Conservation (phyloP, 768 basidiomycete genomes). For the Podaxis sp. region DNA sequence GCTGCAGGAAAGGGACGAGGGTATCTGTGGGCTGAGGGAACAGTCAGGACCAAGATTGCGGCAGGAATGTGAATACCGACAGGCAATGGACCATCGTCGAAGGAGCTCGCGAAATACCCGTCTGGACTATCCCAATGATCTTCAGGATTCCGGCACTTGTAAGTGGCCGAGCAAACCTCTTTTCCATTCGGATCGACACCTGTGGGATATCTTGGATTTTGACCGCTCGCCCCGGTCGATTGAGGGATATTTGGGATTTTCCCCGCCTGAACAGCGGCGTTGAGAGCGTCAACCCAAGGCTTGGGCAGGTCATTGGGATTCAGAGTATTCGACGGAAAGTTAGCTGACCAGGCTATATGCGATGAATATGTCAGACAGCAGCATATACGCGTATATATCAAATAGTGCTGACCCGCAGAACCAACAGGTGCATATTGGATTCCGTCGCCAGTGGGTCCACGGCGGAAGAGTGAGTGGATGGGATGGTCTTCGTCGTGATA, state of each 20-base stretch:
- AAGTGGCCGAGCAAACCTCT: slow-evolving; percentile 74
- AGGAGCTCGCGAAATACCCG: slow-evolving; percentile 62
- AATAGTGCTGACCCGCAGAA: slow-evolving; percentile 44
- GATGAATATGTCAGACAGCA: background rate
- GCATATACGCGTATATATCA: background rate
- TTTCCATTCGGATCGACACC: slow-evolving; percentile 44
- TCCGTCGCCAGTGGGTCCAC: slow-evolving; percentile 46
- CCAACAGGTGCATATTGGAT: slow-evolving; percentile 53
- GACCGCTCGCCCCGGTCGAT: slow-evolving; percentile 34
- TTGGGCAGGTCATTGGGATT: slow-evolving; percentile 53
- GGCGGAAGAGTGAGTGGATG: slow-evolving; percentile 60
- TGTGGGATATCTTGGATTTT: slow-evolving; percentile 44
- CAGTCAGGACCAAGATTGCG: background rate
- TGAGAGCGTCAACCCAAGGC: slow-evolving; percentile 71
- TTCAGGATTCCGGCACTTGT: slow-evolving; percentile 57
- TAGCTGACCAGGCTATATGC: slow-evolving; percentile 54
- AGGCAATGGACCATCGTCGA: slow-evolving; percentile 78
- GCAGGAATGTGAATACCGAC: slow-evolving; percentile 22
- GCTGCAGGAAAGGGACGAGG: slow-evolving; percentile 65
- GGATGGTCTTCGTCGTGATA: slow-evolving; percentile 61
- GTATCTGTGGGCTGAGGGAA: slow-evolving; percentile 32
- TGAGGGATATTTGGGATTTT: slow-evolving; percentile 69
- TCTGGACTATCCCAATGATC: slow-evolving; percentile 79
- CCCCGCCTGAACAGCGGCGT: slow-evolving; percentile 61
- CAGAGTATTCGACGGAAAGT: slow-evolving; percentile 54